Percentiles rank a stretch among this genome's conserved stretches.
Evolutionary conservation across 257 asterid genomes (phyloP).

Genomic region (Anisodus acutangulus): DNA sequence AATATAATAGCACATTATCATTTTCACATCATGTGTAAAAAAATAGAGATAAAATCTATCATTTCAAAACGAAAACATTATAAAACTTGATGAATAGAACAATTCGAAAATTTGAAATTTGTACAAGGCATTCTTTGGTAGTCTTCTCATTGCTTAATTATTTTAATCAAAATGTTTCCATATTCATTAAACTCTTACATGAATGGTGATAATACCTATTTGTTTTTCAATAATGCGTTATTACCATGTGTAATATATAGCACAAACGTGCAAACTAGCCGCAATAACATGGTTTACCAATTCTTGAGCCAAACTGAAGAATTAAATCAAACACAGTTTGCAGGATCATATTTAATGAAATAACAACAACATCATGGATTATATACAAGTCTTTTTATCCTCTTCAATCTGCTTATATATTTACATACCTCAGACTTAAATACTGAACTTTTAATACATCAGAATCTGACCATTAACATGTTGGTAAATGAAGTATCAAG

Average conservation of each 20-base stretch:
- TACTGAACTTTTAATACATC: background rate
- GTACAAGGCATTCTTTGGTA: background rate
- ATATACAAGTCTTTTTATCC: conserved; percentile 16
- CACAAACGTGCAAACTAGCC: no score
- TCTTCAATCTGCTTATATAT: background rate
- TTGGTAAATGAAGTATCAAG: background rate
- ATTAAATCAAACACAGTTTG: no score
- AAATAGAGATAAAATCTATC: background rate
- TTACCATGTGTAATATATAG: no score
- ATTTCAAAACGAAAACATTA: background rate
- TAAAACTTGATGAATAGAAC: background rate
- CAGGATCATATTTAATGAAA: no score
- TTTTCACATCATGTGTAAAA: no score
- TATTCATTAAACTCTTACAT: background rate
- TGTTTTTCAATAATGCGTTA: no score
- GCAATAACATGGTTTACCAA: no score
- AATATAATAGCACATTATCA: no score
- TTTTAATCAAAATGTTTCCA: background rate
- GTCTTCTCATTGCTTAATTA: background rate
- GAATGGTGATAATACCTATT: background rate
- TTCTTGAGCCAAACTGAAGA: no score
- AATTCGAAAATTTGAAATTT: background rate
- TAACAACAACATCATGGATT: background rate
- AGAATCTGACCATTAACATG: conserved; percentile 1
- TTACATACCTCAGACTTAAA: conserved; percentile 11